These are phyloP conservation scores for Firmiana major DNA, from an alignment of 345 rosid species.

Conservation along the genomic window DNA sequence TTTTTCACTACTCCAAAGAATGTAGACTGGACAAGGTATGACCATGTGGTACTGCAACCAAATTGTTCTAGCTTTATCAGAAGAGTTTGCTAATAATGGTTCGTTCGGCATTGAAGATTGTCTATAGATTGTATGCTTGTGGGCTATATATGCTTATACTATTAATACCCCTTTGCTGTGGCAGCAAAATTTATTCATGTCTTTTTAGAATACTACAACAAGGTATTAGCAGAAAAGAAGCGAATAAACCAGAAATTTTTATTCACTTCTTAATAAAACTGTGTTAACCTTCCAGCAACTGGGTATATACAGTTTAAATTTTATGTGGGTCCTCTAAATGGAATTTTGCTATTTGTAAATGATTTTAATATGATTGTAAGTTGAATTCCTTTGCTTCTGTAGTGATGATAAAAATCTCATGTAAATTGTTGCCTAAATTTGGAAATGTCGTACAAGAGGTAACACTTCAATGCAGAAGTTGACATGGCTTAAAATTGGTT, in stretches of 20 bases:
- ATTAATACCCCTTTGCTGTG: background rate
- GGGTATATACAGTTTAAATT: background rate
- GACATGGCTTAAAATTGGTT: background rate
- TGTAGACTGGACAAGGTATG: conserved; percentile 79
- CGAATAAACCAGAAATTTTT: background rate
- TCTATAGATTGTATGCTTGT: conserved; percentile 1
- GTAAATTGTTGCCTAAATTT: background rate
- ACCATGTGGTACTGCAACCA: background rate
- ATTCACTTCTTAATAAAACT: background rate
- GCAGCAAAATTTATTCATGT: background rate
- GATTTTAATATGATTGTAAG: background rate
- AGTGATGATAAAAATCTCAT: background rate
- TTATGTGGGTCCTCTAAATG: background rate
- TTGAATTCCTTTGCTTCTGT: background rate
- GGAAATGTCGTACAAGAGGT: background rate
- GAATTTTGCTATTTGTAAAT: background rate
- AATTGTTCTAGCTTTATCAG: background rate
- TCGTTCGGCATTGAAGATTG: background rate
- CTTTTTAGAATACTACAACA: background rate
- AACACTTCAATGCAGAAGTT: background rate
- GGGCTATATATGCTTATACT: background rate
- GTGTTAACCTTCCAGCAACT: background rate
- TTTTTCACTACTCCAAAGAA: conserved; percentile 75
- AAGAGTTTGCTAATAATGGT: background rate
- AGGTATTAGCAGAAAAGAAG: background rate